Percentiles rank a stretch among this genome's conserved stretches.
Conservation (phyloP, 192 early-diverging fungal genomes). For the Linnemannia elongata region DNA sequence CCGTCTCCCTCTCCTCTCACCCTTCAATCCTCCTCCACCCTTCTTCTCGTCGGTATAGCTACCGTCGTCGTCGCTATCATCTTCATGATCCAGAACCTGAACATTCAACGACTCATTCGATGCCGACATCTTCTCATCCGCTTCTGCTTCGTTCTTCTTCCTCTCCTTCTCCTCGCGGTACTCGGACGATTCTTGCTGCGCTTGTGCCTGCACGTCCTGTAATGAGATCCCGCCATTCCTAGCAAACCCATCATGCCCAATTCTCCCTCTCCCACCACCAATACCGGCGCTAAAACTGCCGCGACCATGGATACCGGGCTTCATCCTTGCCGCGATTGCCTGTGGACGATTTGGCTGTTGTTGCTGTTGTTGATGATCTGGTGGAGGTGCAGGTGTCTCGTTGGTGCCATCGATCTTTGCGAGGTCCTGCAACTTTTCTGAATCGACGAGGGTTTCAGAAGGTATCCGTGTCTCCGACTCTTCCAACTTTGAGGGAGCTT, state of each 20-base stretch:
- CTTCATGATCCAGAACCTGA: slow-evolving; percentile 4
- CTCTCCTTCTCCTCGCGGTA: background rate
- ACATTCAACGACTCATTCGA: slow-evolving; percentile 6
- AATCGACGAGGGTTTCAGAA: background rate
- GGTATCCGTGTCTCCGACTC: background rate
- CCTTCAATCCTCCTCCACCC: background rate
- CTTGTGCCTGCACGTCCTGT: slow-evolving; percentile 22
- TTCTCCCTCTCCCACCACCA: slow-evolving; percentile 18
- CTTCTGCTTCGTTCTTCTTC: background rate
- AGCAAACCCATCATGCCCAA: slow-evolving; percentile 25
- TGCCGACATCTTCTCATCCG: background rate
- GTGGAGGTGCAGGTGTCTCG: background rate
- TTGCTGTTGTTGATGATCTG: background rate
- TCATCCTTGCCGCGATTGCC: slow-evolving; percentile 36
- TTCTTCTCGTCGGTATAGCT: background rate
- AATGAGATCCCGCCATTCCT: slow-evolving; percentile 16
- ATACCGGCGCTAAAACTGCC: slow-evolving; percentile 9
- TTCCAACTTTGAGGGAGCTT: background rate
- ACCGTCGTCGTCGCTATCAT: background rate
- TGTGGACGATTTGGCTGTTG: slow-evolving; percentile 4
- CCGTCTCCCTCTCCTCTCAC: background rate
- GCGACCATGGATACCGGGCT: slow-evolving; percentile 21
- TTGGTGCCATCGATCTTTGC: background rate
- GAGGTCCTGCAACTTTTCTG: background rate
- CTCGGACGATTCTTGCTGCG: slow-evolving; percentile 21